Conservation (phyloP, 2,329 filamentous ascomycete species). For the Rutstroemia sp. region DNA sequence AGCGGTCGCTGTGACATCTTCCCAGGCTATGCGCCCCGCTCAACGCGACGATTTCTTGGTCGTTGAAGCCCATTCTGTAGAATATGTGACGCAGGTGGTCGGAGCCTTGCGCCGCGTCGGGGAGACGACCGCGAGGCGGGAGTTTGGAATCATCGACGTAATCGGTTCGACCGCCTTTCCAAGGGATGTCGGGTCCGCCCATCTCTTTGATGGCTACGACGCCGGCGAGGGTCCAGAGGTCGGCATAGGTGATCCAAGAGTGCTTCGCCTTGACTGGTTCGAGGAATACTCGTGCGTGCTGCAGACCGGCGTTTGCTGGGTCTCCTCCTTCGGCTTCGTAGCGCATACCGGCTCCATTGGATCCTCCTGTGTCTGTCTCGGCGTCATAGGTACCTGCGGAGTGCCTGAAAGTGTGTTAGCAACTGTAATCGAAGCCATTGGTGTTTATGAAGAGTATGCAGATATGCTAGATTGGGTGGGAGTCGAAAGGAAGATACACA, state of each 20-base stretch:
- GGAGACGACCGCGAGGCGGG: slow-evolving; percentile 49
- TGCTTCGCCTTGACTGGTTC: slow-evolving; percentile 52
- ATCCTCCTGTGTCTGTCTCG: slow-evolving; percentile 52
- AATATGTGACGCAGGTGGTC: slow-evolving; percentile 50
- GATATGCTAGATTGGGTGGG: not conserved
- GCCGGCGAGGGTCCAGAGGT: slow-evolving; percentile 58
- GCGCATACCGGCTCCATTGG: slow-evolving; percentile 59
- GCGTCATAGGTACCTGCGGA: slow-evolving; percentile 55
- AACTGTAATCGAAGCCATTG: not conserved
- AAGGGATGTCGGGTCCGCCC: slow-evolving; percentile 50
- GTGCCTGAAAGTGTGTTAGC: slow-evolving; percentile 38
- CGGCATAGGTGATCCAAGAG: slow-evolving; percentile 58
- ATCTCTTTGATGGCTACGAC: slow-evolving; percentile 51
- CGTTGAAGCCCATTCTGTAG: slow-evolving; percentile 52
- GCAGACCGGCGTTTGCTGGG: slow-evolving; percentile 56
- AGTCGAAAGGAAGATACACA: slow-evolving; percentile 27
- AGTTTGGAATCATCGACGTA: slow-evolving; percentile 53
- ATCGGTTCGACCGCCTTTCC: slow-evolving; percentile 53
- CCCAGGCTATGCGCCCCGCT: slow-evolving; percentile 50
- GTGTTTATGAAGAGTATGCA: not conserved
- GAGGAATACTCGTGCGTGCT: slow-evolving; percentile 56
- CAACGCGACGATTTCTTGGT: slow-evolving; percentile 52
- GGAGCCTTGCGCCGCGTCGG: slow-evolving; percentile 45
- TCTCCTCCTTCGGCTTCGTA: slow-evolving; percentile 58
- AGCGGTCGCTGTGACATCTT: slow-evolving; percentile 46